phyloP scores from a whole-genome alignment of 306 rosid species.

The Castanea mollissima region DNA sequence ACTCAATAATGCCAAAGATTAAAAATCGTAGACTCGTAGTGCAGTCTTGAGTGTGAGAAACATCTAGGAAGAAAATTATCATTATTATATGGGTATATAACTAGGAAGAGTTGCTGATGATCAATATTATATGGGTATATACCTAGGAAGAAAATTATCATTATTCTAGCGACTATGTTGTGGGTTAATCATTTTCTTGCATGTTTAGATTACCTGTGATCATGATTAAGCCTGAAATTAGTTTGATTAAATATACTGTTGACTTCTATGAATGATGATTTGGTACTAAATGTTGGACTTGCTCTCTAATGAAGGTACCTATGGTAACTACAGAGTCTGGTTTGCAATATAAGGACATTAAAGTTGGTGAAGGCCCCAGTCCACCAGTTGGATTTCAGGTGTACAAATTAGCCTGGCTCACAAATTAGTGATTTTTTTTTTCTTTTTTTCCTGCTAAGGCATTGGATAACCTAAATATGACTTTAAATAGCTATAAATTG shows the following conservation, averaged over 20 bases:
- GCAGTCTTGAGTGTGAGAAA: neutral
- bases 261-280: constrained; percentile 18
- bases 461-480: neutral
- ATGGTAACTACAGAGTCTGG: constrained; percentile 87
- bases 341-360: constrained; percentile 86
- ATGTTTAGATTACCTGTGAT: neutral
- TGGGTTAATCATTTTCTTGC: neutral
- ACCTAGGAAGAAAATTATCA: neutral
- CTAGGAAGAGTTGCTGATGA: neutral
- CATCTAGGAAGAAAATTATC: neutral
- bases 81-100: no score
- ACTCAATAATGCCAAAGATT: neutral
- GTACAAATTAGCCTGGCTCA: constrained; percentile 26
- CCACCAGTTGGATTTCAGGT: constrained; percentile 99
- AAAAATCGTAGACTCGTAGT: neutral
- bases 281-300: constrained; percentile 13
- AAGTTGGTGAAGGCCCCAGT: constrained; percentile 81
- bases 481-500: neutral
- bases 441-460: neutral
- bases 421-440: neutral
- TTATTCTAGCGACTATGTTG: neutral
- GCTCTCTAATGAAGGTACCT: constrained; percentile 59
- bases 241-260: neutral
- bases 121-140: neutral
- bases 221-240: neutral